Base-by-base conservation (phyloP, 331 rosid genomes). In the Rhamnella rubrinervis region DNA sequence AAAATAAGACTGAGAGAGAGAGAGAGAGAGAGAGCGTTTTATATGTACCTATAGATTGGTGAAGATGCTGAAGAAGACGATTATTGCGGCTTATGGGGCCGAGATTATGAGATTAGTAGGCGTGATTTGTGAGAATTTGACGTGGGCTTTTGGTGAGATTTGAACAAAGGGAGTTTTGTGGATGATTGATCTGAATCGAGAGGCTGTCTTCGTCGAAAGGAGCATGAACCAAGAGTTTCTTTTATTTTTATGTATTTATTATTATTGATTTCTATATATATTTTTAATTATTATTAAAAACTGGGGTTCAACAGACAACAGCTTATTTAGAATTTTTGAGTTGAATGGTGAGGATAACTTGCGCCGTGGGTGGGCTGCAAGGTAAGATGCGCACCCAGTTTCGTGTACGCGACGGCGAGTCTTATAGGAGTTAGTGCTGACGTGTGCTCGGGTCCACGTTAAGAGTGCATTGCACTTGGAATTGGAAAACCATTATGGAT, bases 151-250 rank as follows among this genome's bases (percentile, higher is more conserved):
- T 66, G 86, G 58, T 49, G 82, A 2, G 86, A 86, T 77, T 84
- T 78, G 70, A 25, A 68, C 69, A 56, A 75, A 61, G 73, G 67
- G 78, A 71, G 77, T 44, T 10, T 79, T 52, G 78, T 26, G 84
- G 82, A 65, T 75, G 82, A 65, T 76, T 67, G 88, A 88, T 90
- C 96, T 81, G 86, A 89, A 92, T 87, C 96, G 88, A 63, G 71
- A 77, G 80, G 71, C 78, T 81, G 58, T 79, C 82, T 84, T 82
- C 82, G 86, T 84, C 73, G 79, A 71, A 81, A 74, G 78, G 86
- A 86, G 89, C 87, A 86, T 86, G 96, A 83, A 87, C 82, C 82
- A 64, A 78, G 61, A 46, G 51, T 72, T 63, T 74, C 23, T 76
- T 71, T 74, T 61, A 26, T 23, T 64, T 61, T 37, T 41, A 6